These are phyloP conservation scores for Gonapodya prolifera DNA, from an alignment of 192 early-diverging fungal species.

Conservation along the genomic window DNA sequence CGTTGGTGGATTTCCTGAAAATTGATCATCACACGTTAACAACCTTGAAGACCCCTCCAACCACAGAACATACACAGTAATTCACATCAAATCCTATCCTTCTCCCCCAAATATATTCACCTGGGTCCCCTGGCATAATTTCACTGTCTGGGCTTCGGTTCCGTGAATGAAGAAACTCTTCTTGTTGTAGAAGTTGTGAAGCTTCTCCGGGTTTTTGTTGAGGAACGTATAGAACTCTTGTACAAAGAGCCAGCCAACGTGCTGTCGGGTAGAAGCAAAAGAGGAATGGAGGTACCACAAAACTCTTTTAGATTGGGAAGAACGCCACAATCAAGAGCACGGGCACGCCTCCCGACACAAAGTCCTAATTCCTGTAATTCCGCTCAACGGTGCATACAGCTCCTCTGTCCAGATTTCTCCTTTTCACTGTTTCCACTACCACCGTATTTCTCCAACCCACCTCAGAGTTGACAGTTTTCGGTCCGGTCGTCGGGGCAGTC, in stretches of 20 bases:
- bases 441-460: too few species aligned
- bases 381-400: too few species aligned
- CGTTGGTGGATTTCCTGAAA: conserved; percentile 65
- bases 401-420: too few species aligned
- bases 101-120: too few species aligned
- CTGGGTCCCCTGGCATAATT: conserved; percentile 56
- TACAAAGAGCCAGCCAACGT: conserved; percentile 89
- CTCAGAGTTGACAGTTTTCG: too few species aligned
- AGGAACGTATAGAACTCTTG: conserved; percentile 89
- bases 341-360: too few species aligned
- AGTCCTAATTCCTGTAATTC: too few species aligned
- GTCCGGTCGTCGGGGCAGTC: too few species aligned
- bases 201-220: conserved; percentile 63
- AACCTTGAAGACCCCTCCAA: background rate
- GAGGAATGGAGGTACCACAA: background rate
- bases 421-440: too few species aligned
- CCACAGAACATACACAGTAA: background rate
- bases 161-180: conserved; percentile 74
- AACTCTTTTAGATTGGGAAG: background rate
- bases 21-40: background rate
- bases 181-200: conserved; percentile 82
- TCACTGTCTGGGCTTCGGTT: conserved; percentile 58
- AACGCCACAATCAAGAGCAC: background rate
- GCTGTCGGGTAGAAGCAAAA: too few species aligned
- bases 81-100: conserved; percentile 3